A percentile compares a stretch with the other conserved stretches of the same genome.
Evolutionary conservation across 306 rosid genomes (phyloP).

Genomic region (Canavalia ensiformis): DNA sequence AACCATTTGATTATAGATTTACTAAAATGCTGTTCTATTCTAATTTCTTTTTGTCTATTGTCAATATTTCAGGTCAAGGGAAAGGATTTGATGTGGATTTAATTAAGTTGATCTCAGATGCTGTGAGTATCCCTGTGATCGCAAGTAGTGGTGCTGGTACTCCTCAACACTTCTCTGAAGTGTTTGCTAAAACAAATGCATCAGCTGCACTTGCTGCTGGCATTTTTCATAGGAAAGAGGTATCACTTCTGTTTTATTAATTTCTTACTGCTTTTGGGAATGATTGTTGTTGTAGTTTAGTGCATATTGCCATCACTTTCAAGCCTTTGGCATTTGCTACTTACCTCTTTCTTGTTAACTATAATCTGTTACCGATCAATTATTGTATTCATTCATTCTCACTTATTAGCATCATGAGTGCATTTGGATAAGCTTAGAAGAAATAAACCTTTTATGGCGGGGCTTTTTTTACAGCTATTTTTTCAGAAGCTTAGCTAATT

Average conservation of each 20-base stretch:
- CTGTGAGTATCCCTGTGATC: conserved; percentile 91
- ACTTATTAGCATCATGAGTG: not conserved
- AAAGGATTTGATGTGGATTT: conserved; percentile 88
- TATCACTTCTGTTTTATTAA: conserved; percentile 35
- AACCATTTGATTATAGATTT: not conserved
- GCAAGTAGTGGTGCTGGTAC: conserved; percentile 98
- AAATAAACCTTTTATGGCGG: not conserved
- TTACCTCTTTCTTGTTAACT: not conserved
- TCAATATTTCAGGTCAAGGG: conserved; percentile 84
- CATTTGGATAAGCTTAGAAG: not conserved
- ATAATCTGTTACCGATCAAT: not conserved
- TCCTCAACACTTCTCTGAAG: conserved; percentile 85
- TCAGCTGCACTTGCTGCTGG: conserved; percentile 99
- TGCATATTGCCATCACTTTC: not conserved
- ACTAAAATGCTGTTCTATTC: conserved; percentile 20
- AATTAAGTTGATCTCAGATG: conserved; percentile 77
- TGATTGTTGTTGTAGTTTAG: not conserved
- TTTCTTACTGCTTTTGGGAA: not conserved
- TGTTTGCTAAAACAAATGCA: conserved; percentile 77
- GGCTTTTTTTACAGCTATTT: not conserved
- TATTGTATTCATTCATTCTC: not conserved
- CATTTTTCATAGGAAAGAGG: conserved; percentile 98
- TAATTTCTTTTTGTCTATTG: conserved; percentile 26
- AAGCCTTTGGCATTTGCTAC: not conserved
- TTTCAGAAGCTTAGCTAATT: not conserved